A percentile compares a stretch with the other conserved stretches of the same genome.
phyloP scores from a whole-genome alignment of 768 basidiomycete genomes.

The Leccinellum rugosiceps region DNA sequence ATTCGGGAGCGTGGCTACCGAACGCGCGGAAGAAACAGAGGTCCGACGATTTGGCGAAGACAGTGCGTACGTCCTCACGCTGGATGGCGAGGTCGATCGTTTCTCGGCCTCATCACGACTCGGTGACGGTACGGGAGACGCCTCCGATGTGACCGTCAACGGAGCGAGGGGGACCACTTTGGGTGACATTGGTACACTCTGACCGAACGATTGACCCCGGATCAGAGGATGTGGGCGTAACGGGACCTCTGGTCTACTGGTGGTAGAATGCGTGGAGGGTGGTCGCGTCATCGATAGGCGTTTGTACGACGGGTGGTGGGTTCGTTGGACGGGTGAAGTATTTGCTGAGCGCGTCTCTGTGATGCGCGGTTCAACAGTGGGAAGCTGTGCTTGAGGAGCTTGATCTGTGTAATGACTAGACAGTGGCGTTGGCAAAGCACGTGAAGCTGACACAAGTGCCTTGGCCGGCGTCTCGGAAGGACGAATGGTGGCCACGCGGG shows the following conservation, averaged over 20 bases:
- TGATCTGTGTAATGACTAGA: conserved; percentile 10
- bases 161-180: conserved; percentile 55
- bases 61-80: conserved; percentile 35
- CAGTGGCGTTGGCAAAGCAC: conserved; percentile 16
- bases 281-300: conserved; percentile 52
- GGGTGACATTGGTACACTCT: conserved; percentile 29
- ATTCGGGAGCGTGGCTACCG: conserved; percentile 55
- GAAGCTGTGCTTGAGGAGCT: conserved; percentile 13
- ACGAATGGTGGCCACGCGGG: conserved; percentile 33
- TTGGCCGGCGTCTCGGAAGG: conserved; percentile 24
- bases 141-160: conserved; percentile 55
- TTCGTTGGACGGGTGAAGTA: conserved; percentile 38
- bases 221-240: conserved; percentile 76
- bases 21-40: conserved; percentile 58
- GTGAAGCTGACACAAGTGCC: conserved; percentile 14
- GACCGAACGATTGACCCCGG: conserved; percentile 66
- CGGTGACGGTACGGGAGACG: conserved; percentile 43
- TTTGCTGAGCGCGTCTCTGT: conserved; percentile 37
- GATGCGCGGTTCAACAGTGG: conserved; percentile 17
- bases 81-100: conserved; percentile 35
- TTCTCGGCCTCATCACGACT: conserved; percentile 21
- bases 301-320: conserved; percentile 35
- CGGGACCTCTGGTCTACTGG: conserved; percentile 33
- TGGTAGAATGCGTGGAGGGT: conserved; percentile 60
- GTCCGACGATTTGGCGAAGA: conserved; percentile 41